Base-by-base conservation (phyloP, 805 yeast species). In the Lipomyces starkeyi region DNA sequence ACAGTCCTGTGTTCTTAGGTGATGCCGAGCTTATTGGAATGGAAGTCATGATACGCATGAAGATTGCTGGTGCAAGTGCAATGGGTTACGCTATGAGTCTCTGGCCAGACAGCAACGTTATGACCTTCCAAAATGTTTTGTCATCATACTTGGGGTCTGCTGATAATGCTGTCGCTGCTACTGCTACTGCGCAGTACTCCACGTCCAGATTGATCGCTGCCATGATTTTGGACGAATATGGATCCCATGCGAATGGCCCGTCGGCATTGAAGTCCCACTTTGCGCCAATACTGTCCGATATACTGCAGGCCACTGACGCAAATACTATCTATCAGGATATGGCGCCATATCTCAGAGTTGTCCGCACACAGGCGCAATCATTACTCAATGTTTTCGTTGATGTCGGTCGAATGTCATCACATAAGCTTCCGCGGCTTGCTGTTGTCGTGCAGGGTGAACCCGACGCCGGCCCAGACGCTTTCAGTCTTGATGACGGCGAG, bases 381-480 rank as follows among this genome's bases (percentile, higher is more conserved):
- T 79, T 95, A 62, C 85, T 93, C 71, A 87, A 89, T 64, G 87
- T 92, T 0, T 91, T 95, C 78, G 85, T 88, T 53, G 92, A 89
- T 61, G 85, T 83, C 40, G 97, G 94, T 3, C 90, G 89, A 77
- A 78, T 94, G 25, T 83, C 94, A 0, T 85, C 87, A 13, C 82
- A 85, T 25, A 89, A 88, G 75, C 77, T 92, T 4, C 98, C 98
- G 0, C 90, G 88, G 63, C 78, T 95, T 22, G 95, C 99, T 0
- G 88, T 93, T 4, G 87, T 93, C 9, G 97, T 94, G 3, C 94
- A 93, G 78, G 99, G 99, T 47, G 98, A 95, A 76, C 83, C 87
- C 0, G 97, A 91, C 68, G 97, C 98, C 1, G 98, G 97, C 1
- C 92, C 97, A 0, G 93, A 89, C 74, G 98, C 98, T 0, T 95